These are phyloP conservation scores for Amphicarpaea edgeworthii DNA, from an alignment of 306 rosid species.

Conservation along the genomic window DNA sequence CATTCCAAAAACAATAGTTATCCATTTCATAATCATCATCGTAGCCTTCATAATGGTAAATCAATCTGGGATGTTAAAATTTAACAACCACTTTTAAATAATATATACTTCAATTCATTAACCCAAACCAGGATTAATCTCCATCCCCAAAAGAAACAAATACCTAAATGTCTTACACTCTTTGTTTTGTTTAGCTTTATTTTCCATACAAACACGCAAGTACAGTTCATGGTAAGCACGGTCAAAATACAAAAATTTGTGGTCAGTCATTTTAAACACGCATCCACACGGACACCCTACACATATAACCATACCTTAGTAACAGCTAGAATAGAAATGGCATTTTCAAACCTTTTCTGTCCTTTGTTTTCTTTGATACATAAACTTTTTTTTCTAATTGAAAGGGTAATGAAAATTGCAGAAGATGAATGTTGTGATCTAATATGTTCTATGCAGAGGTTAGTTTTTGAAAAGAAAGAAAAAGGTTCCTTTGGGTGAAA, in stretches of 20 bases:
- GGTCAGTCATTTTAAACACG: neutral
- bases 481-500: neutral
- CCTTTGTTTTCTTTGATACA: constrained; percentile 9
- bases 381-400: constrained; percentile 21
- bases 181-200: neutral
- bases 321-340: neutral
- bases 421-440: neutral
- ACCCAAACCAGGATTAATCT: neutral
- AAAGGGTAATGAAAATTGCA: constrained; percentile 2
- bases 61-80: neutral
- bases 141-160: neutral
- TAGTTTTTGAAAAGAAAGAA: neutral
- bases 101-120: neutral
- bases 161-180: neutral
- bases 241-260: too few species aligned
- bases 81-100: neutral
- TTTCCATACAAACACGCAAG: neutral
- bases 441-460: neutral
- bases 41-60: neutral
- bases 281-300: too few species aligned
- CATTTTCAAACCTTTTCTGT: constrained; percentile 7
- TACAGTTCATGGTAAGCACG: too few species aligned
- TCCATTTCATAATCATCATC: neutral
- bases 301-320: neutral
- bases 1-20: constrained; percentile 4